phyloP scores from a whole-genome alignment of 768 basidiomycete species.

The Lactifluus echinatus region DNA sequence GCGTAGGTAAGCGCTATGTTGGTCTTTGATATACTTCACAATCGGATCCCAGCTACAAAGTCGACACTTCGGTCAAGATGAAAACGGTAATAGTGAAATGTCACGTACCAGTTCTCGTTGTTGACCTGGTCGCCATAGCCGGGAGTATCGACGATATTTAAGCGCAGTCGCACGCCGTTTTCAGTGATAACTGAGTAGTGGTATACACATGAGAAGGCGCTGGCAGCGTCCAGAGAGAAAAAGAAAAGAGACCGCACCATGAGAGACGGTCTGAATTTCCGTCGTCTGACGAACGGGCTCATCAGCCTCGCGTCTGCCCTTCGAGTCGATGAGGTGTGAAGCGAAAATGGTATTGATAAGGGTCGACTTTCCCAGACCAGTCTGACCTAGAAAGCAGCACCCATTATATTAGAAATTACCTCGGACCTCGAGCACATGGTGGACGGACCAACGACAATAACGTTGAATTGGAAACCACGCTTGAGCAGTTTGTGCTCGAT shows the following conservation, averaged over 20 bases:
- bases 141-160: conserved; percentile 98
- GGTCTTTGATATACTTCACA: conserved; percentile 98
- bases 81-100: neutral
- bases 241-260: conserved; percentile 49
- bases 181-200: conserved; percentile 73
- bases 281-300: conserved; percentile 93
- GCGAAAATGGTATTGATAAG: conserved; percentile 99
- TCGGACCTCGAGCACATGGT: neutral
- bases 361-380: conserved; percentile 96
- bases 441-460: conserved; percentile 86
- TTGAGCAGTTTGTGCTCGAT: conserved; percentile 99
- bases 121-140: conserved; percentile 98
- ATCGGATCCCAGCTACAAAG: conserved; percentile 92
- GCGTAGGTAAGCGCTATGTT: conserved; percentile 96
- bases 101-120: conserved; percentile 89
- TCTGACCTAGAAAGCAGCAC: conserved; percentile 58
- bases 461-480: conserved; percentile 98
- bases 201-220: neutral
- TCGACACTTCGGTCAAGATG: neutral
- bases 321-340: conserved; percentile 95
- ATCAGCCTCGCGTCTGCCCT: conserved; percentile 83
- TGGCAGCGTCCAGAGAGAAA: neutral
- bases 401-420: neutral
- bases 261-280: conserved; percentile 90
- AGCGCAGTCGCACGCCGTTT: conserved; percentile 86